A percentile compares a stretch with the other conserved stretches of the same genome.
Evolutionary conservation across 495 filamentous ascomycete genomes (phyloP).

Genomic region (Daldinia decipiens): DNA sequence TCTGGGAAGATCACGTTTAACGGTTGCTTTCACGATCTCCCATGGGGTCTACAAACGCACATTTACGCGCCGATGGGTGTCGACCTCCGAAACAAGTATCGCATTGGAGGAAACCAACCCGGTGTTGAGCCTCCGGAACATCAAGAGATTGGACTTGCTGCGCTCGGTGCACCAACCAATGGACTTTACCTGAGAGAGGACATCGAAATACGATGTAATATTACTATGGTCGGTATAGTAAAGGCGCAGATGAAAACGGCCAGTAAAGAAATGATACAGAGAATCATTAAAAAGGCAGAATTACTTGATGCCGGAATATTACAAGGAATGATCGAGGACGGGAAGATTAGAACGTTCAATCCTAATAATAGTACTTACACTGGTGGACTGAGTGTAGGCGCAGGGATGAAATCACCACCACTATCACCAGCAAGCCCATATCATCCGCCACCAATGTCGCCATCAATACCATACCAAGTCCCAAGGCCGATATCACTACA

Average conservation of each 20-base stretch:
- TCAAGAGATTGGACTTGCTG: conserved; percentile 65
- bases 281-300: conserved; percentile 74
- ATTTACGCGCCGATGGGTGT: conserved; percentile 71
- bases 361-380: conserved; percentile 54
- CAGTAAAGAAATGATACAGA: conserved; percentile 69
- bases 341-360: conserved; percentile 61
- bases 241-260: conserved; percentile 75
- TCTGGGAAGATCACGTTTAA: conserved; percentile 75
- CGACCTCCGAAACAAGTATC: conserved; percentile 62
- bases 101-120: conserved; percentile 68
- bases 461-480: conserved; percentile 54
- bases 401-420: conserved; percentile 49
- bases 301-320: conserved; percentile 60
- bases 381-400: conserved; percentile 33
- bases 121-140: conserved; percentile 67
- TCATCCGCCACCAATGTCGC: conserved; percentile 49
- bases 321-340: conserved; percentile 61
- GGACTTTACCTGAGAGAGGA: conserved; percentile 82
- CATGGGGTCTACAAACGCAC: conserved; percentile 77
- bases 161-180: conserved; percentile 63
- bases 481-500: conserved; percentile 52
- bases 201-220: conserved; percentile 76
- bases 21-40: conserved; percentile 77
- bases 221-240: conserved; percentile 73
- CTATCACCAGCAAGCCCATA: conserved; percentile 44